phyloP scores from a whole-genome alignment of 352 stramenopile species.

The Globisporangium abappressorium region DNA sequence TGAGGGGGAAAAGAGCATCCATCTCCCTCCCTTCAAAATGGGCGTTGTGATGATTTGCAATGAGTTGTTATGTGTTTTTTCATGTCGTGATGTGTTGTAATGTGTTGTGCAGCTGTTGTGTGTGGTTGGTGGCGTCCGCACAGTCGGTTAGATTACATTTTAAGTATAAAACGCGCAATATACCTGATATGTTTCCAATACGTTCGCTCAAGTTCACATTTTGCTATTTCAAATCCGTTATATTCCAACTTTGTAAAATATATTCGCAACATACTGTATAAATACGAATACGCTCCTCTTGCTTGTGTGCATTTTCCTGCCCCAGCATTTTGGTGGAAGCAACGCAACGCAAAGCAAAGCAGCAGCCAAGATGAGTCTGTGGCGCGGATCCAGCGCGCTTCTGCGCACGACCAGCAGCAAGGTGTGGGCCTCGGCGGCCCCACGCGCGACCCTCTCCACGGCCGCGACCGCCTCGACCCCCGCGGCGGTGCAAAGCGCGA shows the following conservation, averaged over 20 bases:
- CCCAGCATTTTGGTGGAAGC: constrained; percentile 9
- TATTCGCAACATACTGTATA: background rate
- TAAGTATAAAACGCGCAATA: background rate
- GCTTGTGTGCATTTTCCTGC: background rate
- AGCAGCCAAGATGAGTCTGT: constrained; percentile 17
- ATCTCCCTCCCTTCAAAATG: background rate
- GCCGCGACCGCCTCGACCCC: constrained; percentile 7
- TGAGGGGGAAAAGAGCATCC: constrained; percentile 7
- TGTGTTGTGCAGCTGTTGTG: background rate
- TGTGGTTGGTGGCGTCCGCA: background rate
- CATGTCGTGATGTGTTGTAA: no score
- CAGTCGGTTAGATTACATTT: background rate
- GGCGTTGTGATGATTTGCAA: background rate
- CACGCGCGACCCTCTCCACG: constrained; percentile 16
- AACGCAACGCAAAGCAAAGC: constrained; percentile 3
- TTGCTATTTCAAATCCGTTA: background rate
- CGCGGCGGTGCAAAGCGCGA: background rate
- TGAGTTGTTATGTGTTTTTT: no score
- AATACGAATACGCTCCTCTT: background rate
- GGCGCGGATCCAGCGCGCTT: constrained; percentile 34
- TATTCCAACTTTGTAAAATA: background rate
- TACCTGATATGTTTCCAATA: background rate
- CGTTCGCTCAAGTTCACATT: background rate
- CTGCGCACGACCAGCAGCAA: constrained; percentile 15
- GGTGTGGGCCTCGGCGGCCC: constrained; percentile 12